A percentile compares a stretch with the other conserved stretches of the same genome.
These are phyloP conservation scores for Candida taoyuanica DNA, from an alignment of 805 yeast genomes.

Conservation along the genomic window DNA sequence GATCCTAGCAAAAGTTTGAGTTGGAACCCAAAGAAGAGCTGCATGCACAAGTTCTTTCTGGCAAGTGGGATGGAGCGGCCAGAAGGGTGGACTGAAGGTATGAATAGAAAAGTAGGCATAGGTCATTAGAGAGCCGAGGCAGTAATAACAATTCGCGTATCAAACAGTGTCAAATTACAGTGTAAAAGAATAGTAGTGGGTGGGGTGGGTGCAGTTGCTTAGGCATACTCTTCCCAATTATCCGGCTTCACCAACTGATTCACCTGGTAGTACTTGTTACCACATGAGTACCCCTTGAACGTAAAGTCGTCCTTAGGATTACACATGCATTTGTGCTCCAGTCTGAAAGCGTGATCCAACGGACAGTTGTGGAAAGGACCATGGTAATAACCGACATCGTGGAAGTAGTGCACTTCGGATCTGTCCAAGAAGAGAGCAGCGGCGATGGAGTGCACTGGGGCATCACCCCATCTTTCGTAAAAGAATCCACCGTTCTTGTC, in stretches of 20 bases:
- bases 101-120: constrained; percentile 10
- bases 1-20: constrained; percentile 64
- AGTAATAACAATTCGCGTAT: no score
- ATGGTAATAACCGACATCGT: constrained; percentile 73
- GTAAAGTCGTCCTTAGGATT: constrained; percentile 69
- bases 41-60: constrained; percentile 58
- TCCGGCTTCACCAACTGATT: constrained; percentile 54
- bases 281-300: constrained; percentile 77
- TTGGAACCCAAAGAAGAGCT: constrained; percentile 56
- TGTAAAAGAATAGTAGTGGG: not conserved
- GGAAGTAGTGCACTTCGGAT: constrained; percentile 63
- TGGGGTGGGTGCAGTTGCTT: not conserved
- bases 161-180: not conserved
- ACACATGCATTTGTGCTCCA: constrained; percentile 68
- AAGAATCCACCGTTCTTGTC: constrained; percentile 75
- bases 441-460: constrained; percentile 80
- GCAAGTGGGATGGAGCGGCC: constrained; percentile 51
- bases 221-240: constrained; percentile 59
- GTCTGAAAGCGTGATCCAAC: constrained; percentile 54
- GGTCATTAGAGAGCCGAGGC: no score
- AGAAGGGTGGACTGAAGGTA: constrained; percentile 55
- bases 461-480: constrained; percentile 93
- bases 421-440: constrained; percentile 57
- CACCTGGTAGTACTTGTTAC: constrained; percentile 53
- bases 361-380: constrained; percentile 82